Base-by-base conservation (phyloP, 1,284 basidiomycete genomes). In the Ganoderma multipileum region DNA sequence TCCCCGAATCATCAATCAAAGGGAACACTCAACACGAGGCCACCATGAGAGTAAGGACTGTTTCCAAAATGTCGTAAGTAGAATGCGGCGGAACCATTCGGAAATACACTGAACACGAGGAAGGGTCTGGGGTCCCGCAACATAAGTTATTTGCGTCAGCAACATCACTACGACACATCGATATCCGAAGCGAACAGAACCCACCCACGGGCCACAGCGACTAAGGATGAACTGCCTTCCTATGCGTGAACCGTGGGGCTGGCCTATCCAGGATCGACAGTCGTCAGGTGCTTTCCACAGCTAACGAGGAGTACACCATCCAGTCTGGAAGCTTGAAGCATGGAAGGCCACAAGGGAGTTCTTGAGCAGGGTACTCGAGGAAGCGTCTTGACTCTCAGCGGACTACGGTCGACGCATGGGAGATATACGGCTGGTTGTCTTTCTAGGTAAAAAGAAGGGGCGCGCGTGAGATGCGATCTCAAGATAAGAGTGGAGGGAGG, bases 21-120 rank as follows among this genome's bases (percentile, higher is more conserved):
- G 52, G 18, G 28, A 30, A 55, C 52, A 33, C 52, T 55, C 52
- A 55, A 30, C 52, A 55, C 52, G 52, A 55, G 52, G 52, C 28
- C 26, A 55, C 52, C 28, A 54, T 33, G 28, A 28, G 28, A 33
- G 52, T 18, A 18, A 28, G 52, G 52, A 11, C 16, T 2, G 52
- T 55, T 55, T 55, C 28, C 28, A 30, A 55, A 33, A 28, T 55
- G 26, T 55, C 52, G 52, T 55, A 55, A 55, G 30, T 28, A 55
- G 52, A 23, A 55, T 33, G 52, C 52, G 30, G 18, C 52, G 52
- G 52, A 55, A 55, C 16, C 52, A 55, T 33, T 20, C 52, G 52
- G 30, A 55, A 33, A 55, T 33, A 55, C 28, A 30, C 14, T 18
- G 52, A 20, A 55, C 52, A 33, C 52, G 52, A 55, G 28, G 52